Base-by-base conservation (phyloP, 768 basidiomycete genomes). In the Russula griseocarnosa region DNA sequence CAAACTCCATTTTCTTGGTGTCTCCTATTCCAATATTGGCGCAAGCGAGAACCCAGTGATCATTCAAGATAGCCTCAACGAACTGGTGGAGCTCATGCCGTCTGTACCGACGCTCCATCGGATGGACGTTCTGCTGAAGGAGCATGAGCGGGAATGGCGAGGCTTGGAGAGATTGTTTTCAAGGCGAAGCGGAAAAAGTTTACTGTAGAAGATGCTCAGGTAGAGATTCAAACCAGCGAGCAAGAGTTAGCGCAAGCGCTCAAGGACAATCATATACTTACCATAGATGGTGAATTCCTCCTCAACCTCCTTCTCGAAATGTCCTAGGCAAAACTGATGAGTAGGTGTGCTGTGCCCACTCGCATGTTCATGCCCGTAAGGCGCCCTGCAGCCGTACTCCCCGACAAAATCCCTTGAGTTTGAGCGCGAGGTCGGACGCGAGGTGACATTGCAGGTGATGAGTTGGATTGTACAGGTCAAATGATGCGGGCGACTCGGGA, bases 181-280 rank as follows among this genome's bases (percentile, higher is more conserved):
- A 14, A 42, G 79, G 74, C 67, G 30, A 76, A 78, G 69, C 71
- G 72, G 65, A 69, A 71, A 53, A 66, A 68, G 34, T 72, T 84
- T 69, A 83, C 86, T 0, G 87, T 88, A 66, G 80, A 83, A 8
- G 82, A 87, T 51, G 85, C 90, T 5, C 78, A 77, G 53, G 73
- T 74, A 8, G 81, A 83, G 55, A 81, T 95, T 6, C 95, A 97
- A 70, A 92, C 94, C 4, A 93, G 91, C 71, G 88, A 94, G 61
- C 75, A 70, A 0, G 94, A 96, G 72, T 74, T 98, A 26, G 77
- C 78, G 8, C 73, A 66, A 20, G 92, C 87, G 1, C 73, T 98
- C 32, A 81, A 75, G 57, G 82, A 85, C 22, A 79, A 81, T 49
- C 86, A 86, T 5, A 83, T 97, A 28, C 84, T 96, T 18, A 77